Percentiles rank a stretch among this genome's conserved stretches.
phyloP scores from a whole-genome alignment of 2,329 filamentous ascomycete genomes.

The Talaromyces sp. region DNA sequence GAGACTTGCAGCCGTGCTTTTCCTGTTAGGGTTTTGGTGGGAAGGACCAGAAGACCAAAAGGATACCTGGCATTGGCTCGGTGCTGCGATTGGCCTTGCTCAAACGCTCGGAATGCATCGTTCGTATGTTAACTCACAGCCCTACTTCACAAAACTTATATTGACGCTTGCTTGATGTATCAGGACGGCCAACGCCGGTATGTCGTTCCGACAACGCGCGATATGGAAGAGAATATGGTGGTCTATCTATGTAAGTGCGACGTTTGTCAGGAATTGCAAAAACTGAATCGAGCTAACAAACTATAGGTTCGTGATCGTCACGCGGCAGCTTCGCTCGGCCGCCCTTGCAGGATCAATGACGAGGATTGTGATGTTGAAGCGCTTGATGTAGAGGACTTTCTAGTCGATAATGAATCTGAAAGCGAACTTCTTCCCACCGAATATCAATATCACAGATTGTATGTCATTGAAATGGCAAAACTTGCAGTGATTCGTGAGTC shows the following conservation, averaged over 20 bases:
- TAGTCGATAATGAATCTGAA: not conserved
- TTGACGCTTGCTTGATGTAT: too few relatives aligned
- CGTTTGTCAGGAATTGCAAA: not conserved
- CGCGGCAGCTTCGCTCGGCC: not conserved
- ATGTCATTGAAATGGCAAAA: not conserved
- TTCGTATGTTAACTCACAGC: not conserved
- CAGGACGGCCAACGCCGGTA: too few relatives aligned
- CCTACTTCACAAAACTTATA: too few relatives aligned
- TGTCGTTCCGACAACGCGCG: not conserved
- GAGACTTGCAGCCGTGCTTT: conserved; percentile 66
- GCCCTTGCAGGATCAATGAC: not conserved
- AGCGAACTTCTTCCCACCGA: too few relatives aligned
- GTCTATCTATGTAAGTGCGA: not conserved
- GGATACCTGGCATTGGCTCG: conserved; percentile 34
- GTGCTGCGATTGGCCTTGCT: conserved; percentile 9
- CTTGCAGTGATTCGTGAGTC: not conserved
- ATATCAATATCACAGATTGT: not conserved
- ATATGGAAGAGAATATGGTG: not conserved
- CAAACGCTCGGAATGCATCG: not conserved
- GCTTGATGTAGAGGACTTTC: not conserved
- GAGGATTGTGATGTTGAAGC: not conserved
- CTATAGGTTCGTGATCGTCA: not conserved
- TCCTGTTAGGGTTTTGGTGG: conserved; percentile 21
- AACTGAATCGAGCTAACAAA: not conserved
- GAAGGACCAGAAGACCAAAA: conserved; percentile 21